A percentile compares a stretch with the other conserved stretches of the same genome.
These are phyloP conservation scores for Backusella westeae DNA, from an alignment of 192 early-diverging fungal species.

Conservation along the genomic window DNA sequence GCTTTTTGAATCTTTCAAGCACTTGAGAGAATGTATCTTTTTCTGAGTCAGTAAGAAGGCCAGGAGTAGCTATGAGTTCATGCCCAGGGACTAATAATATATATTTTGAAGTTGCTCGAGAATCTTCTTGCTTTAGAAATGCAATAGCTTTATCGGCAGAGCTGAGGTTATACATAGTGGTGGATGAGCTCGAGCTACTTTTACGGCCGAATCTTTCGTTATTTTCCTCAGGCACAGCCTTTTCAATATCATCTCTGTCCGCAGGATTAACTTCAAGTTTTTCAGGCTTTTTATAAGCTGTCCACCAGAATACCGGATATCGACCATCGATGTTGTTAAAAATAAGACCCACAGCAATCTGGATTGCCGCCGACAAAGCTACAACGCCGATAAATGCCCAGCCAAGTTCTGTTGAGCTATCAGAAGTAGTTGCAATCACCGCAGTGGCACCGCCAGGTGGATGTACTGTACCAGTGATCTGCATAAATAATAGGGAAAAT, in stretches of 20 bases:
- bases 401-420: constrained; percentile 39
- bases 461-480: constrained; percentile 51
- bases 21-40: not conserved
- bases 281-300: constrained; percentile 7
- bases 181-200: not conserved
- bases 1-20: not conserved
- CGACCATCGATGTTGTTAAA: constrained; percentile 52
- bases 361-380: constrained; percentile 39
- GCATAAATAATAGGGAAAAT: constrained; percentile 46
- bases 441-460: constrained; percentile 56
- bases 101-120: not conserved
- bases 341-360: constrained; percentile 42
- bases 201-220: not conserved
- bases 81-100: not conserved
- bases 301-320: constrained; percentile 60
- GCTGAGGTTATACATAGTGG: not conserved
- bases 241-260: not conserved
- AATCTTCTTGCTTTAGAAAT: not conserved
- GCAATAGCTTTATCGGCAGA: not conserved
- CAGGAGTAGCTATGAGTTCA: not conserved
- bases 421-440: constrained; percentile 44
- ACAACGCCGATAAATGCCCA: constrained; percentile 51
- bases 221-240: not conserved
- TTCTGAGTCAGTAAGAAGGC: not conserved
- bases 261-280: not conserved